Base-by-base conservation (phyloP, 2,329 filamentous ascomycete genomes). In the Beauveria sp. region DNA sequence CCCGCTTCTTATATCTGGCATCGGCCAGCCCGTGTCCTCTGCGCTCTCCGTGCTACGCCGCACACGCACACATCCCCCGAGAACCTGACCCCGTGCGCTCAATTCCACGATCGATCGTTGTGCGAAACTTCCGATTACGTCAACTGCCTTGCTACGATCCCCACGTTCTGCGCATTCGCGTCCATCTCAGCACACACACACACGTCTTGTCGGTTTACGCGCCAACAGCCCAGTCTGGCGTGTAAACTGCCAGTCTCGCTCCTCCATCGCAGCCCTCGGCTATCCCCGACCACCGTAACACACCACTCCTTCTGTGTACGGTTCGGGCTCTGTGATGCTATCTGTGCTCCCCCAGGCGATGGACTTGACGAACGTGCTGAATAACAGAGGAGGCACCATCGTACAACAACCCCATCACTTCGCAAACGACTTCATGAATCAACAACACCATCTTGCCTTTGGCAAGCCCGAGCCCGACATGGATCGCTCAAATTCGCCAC, bases 401-500 rank as follows among this genome's bases (percentile, higher is more conserved):
- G 61, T 63, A 60, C 65, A 67, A 59, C 64, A 67, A 46, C 51
- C 51, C 10, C 73, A 75, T 63, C 72, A 72, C 59, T 68, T 75
- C 54, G 64, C 69, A 47, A 70, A 67, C 61, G 66, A 65, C 64
- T 68, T 71, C 52, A 63, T 70, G 62, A 70, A 75, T 61, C 72
- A 71, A 55, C 67, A 64, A 37, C 67, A 69, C 61, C 71, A 71
- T 60, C 68, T 70, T 55, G 65, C 68, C 60, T 67, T 73, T 63
- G 67, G 74, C 62, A 76, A 75, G 63, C 66, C 68, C 52, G 74
- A 76, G 55, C 67, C 72, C 53, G 69, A 66, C 18, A 77, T 84
- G 68, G 82, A 85, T 61, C 79, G 82, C 62, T 78, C 81, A 53
- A 79, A 77, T 66, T 85, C 83, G 7, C 82, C 83, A 10, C 83